Evolutionary conservation across 73 alveolate species (phyloP).

Genomic region (Symbiodinium pilosum): DNA sequence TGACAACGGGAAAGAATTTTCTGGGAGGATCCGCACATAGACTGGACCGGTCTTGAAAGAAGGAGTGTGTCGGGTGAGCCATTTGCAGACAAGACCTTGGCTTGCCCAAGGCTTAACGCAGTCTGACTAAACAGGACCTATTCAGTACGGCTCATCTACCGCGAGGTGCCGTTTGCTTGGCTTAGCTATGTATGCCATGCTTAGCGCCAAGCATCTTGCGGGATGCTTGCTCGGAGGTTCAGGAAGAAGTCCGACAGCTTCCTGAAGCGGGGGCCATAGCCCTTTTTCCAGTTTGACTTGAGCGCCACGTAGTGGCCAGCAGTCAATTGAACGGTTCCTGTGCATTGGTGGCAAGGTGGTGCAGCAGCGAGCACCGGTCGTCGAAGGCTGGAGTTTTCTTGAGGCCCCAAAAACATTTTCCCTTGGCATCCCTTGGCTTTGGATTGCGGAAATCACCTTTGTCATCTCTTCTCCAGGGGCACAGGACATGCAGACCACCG

Average conservation of each 20-base stretch:
- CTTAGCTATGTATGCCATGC: too few species aligned
- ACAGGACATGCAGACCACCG: background rate
- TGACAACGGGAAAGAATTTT: background rate
- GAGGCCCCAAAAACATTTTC: background rate
- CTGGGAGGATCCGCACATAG: constrained; percentile 43
- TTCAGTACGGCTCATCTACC: constrained; percentile 56
- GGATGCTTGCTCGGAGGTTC: background rate
- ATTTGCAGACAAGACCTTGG: background rate
- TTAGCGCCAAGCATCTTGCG: too few species aligned
- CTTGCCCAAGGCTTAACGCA: background rate
- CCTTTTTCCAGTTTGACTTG: too few species aligned
- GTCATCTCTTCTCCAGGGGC: background rate
- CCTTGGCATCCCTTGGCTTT: background rate
- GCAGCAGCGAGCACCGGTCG: background rate
- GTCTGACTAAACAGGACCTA: constrained; percentile 30
- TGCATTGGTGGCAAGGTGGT: background rate
- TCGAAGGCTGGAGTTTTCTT: background rate
- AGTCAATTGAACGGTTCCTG: too few species aligned
- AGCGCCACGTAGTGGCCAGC: too few species aligned
- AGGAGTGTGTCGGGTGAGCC: background rate
- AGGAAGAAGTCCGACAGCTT: background rate
- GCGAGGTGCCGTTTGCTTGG: constrained; percentile 50
- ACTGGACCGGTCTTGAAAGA: constrained; percentile 76
- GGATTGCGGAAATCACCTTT: background rate
- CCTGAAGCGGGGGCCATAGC: too few species aligned